phyloP scores from a whole-genome alignment of 176 grass and related monocot genomes.

The Carex scoparia region DNA sequence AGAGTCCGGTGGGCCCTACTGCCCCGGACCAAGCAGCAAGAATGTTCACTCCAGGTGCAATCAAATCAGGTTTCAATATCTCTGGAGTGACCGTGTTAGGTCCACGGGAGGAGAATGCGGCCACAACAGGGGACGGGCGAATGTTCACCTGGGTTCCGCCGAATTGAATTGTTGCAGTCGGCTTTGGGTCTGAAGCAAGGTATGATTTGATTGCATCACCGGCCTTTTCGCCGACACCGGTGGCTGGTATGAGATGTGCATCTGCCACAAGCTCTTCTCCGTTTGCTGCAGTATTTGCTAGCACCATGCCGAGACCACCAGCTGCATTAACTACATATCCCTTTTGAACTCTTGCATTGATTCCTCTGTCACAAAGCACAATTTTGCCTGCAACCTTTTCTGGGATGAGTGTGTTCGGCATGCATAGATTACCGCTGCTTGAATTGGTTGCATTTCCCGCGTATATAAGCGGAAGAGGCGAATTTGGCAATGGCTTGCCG shows the following conservation, averaged over 20 bases:
- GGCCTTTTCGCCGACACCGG: slow-evolving; percentile 49
- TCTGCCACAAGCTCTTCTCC: slow-evolving; percentile 90
- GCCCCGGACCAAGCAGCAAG: slow-evolving; percentile 74
- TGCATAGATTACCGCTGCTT: slow-evolving; percentile 71
- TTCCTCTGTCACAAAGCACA: slow-evolving; percentile 73
- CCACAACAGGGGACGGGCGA: slow-evolving; percentile 56
- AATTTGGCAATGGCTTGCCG: slow-evolving; percentile 40
- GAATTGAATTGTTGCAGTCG: slow-evolving; percentile 51
- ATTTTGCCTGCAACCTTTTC: slow-evolving; percentile 80
- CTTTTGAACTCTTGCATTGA: slow-evolving; percentile 78
- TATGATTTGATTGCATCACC: slow-evolving; percentile 54
- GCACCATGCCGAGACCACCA: slow-evolving; percentile 71
- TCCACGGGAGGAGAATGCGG: slow-evolving; percentile 80
- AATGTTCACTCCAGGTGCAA: slow-evolving; percentile 84
- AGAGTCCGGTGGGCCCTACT: slow-evolving; percentile 59
- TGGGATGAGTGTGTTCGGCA: slow-evolving; percentile 53
- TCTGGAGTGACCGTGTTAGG: slow-evolving; percentile 67
- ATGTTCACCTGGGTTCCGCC: slow-evolving; percentile 63
- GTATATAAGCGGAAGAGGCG: slow-evolving; percentile 44
- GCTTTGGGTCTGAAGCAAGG: slow-evolving; percentile 30
- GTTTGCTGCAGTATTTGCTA: slow-evolving; percentile 75
- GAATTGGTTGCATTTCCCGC: slow-evolving; percentile 77
- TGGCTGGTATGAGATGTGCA: slow-evolving; percentile 68
- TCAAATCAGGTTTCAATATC: slow-evolving; percentile 74
- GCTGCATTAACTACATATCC: slow-evolving; percentile 66